Evolutionary conservation across 148 eudicot genomes (phyloP), one percentile per base, ranked within the genome.

Genomic region (Beta vulgaris): DNA sequence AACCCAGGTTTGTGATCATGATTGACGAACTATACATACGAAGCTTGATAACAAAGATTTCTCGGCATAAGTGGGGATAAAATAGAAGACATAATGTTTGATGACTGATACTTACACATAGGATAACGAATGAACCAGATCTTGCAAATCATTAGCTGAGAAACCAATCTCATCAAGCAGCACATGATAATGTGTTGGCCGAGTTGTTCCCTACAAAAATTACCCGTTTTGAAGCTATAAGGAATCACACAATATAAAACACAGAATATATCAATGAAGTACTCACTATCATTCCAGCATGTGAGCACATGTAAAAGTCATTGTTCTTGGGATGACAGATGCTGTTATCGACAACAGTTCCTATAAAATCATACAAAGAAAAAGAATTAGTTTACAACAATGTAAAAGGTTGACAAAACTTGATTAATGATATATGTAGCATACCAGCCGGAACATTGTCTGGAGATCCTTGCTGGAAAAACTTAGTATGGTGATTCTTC

Each of bases 281-380:
- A 78, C 87, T 81, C 70, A 84, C 84, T 21, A 81, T 81, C 84
- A 84, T 84, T 73, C 87, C 87, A 55, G 87, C 84, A 34, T 84
- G 87, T 0, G 87, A 71, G 62, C 87, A 84, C 79, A 84, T 75
- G 75, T 77, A 84, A 46, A 84, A 84, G 29, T 81, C 86, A 75
- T 80, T 40, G 71, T 81, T 81, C 46, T 72, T 74, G 1, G 84
- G 84, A 68, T 84, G 84, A 42, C 86, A 84, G 12, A 84, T 53
- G 37, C 39, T 78, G 68, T 73, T 84, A 57, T 84, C 85, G 62
- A 84, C 58, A 3, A 79, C 79, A 39, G 87, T 81, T 10, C 85
- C 85, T 82, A 69, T 49, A 51, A 13, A 69, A 55, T 26, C 63
- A 19, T 19, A 37, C 68, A 82, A 59, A 25, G 36, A 21, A 14